Conservation (phyloP, 441 rosid species). For the Pelargonium fulgidum region DNA sequence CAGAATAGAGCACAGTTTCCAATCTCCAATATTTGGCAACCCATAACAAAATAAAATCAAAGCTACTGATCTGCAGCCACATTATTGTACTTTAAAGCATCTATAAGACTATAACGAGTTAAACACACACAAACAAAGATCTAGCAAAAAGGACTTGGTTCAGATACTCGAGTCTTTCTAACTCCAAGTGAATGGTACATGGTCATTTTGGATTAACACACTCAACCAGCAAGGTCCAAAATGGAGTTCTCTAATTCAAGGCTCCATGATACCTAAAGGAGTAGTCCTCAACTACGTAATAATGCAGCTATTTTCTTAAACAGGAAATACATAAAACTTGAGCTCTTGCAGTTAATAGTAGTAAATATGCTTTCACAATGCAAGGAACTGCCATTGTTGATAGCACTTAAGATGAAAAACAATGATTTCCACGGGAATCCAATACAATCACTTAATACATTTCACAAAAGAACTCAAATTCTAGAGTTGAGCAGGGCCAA, state of each 20-base stretch:
- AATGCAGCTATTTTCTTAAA: neutral
- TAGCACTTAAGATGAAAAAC: neutral
- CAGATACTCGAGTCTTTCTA: neutral
- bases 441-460: too few species aligned
- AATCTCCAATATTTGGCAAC: neutral
- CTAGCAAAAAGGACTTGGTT: slow-evolving; percentile 2
- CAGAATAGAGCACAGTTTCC: neutral
- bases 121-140: slow-evolving; percentile 5
- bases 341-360: neutral
- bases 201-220: too few species aligned
- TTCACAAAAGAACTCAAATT: neutral
- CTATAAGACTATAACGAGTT: too few species aligned
- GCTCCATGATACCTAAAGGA: neutral
- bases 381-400: neutral
- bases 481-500: neutral
- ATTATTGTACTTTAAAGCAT: neutral
- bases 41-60: neutral
- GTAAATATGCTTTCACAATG: neutral
- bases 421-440: neutral
- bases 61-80: neutral
- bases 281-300: neutral
- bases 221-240: too few species aligned
- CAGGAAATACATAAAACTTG: neutral
- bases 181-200: neutral
- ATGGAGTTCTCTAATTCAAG: too few species aligned